Base-by-base conservation (phyloP, 371 early-diverging fungal genomes). In the Saksenaea vasiformis region DNA sequence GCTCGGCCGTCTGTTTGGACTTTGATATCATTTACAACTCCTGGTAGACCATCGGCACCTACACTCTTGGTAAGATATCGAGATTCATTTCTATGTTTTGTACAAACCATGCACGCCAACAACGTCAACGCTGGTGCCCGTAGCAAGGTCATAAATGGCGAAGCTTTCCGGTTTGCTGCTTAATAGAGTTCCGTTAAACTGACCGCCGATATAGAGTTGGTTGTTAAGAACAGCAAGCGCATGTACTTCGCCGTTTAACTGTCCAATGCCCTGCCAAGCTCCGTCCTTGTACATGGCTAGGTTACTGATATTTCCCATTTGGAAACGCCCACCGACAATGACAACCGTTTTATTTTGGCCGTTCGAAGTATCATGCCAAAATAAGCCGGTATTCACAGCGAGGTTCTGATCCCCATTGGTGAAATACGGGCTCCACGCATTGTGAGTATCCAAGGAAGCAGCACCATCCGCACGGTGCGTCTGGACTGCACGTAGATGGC, bases 1-100 rank as follows among this genome's bases (percentile, higher is more conserved):
- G 75, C 73, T 65, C 72, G 60, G 64, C 69, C 59, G 43, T 81
- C 78, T 27, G 64, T 54, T 55, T 73, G 65, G 54, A 66, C n/a
- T n/a, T 67, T 39, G 11, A 86, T 79, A 0, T 77, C 72, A 24
- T 76, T 70, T 0, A 87, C 78, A 1, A 39, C 14, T 11, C 78
- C 74, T n/a, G 76, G 72, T 3, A 36, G 39, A 47, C 60, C 62
- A 31, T 67, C 58, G 27, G 26, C 22, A 57, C 61, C 72, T 61
- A 14, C 15, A 26, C 17, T 4, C 5, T 9, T 11, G 9, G 24
- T 47, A 22, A 47, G 51, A 17, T 22, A 17, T 5, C 5, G n/a
- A 22, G n/a, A 15, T 19, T 47, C 17, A 22, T 3, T 39, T 5
- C 11, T 39, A 39, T 3, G 11, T 39, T 10, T 9, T 22, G 14